Base-by-base conservation (phyloP, 2,329 filamentous ascomycete genomes). In the Botrytis paeoniae region DNA sequence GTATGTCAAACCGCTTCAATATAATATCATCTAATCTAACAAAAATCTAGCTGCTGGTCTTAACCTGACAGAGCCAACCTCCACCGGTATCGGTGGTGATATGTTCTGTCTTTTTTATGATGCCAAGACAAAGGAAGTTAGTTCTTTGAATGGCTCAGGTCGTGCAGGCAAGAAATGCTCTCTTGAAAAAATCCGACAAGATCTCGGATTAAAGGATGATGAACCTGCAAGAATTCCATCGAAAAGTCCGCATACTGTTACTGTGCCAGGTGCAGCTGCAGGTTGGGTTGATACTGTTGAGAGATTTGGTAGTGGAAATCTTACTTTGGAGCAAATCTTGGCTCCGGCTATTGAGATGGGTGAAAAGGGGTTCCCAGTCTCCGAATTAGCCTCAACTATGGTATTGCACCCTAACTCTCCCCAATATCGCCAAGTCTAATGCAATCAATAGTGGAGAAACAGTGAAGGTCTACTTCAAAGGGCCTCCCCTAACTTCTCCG, bases 61-160 rank as follows among this genome's bases (percentile, higher is more conserved):
- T 73, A 98, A 98, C 83, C 89, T 98, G 80, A 97, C 95, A 0
- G 96, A 99, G 81, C 96, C 96, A 12, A 90, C 91, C 74, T 96
- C 93, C 9, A 98, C 96, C 0, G 96, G 96, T 59, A 98, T 99
- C 74, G 96, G 96, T 73, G 96, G 96, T 75, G 96, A 99, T 83
- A 94, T 97, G 90, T 77, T 77, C 32, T 76, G 75, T 70, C 74
- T 77, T 8, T 77, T 70, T 48, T 77, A 74, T 32, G 73, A 77
- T 70, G 74, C 76, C 22, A 76, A 91, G 78, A 93, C 91, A 0
- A 92, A 92, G 80, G 92, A 92, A 75, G 91, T 98, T 14, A 91
- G 90, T 71, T 93, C 94, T 16, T 85, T 98, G 82, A 99, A 99
- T 82, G 96, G 95, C 32, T 98, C 95, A 1, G 96, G 96, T n/a